These are phyloP conservation scores for Metarhizium guizhouense DNA, from an alignment of 2,329 filamentous ascomycete genomes.

Conservation along the genomic window DNA sequence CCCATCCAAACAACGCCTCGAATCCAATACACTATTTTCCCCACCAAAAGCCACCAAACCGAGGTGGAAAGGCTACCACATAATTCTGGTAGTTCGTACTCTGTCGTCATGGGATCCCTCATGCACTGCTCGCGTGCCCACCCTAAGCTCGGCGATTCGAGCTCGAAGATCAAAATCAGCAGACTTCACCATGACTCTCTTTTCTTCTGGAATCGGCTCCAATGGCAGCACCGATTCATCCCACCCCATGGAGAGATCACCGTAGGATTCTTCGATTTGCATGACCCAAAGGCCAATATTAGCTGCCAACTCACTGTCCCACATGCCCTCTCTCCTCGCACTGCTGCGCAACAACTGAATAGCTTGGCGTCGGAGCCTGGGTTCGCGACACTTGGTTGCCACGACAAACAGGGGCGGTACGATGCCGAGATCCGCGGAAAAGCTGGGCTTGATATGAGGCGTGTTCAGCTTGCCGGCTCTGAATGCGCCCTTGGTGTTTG, in stretches of 20 bases:
- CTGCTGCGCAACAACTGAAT: slow-evolving; percentile 52
- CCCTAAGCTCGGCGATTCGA: slow-evolving; percentile 38
- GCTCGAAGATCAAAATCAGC: slow-evolving; percentile 49
- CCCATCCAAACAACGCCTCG: not conserved
- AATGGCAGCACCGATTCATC: slow-evolving; percentile 3
- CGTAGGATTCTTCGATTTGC: slow-evolving; percentile 42
- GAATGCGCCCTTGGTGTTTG: slow-evolving; percentile 23
- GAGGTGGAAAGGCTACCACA: slow-evolving; percentile 28
- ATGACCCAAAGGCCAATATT: slow-evolving; percentile 48
- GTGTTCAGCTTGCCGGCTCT: slow-evolving; percentile 34
- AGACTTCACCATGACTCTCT: slow-evolving; percentile 45
- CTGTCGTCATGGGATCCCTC: slow-evolving; percentile 37
- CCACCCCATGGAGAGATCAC: not conserved
- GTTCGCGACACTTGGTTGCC: slow-evolving; percentile 57
- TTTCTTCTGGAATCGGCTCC: slow-evolving; percentile 38
- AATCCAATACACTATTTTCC: not conserved
- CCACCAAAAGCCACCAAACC: not conserved
- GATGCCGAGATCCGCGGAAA: slow-evolving; percentile 56
- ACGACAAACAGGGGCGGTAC: slow-evolving; percentile 56
- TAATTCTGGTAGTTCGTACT: slow-evolving; percentile 34
- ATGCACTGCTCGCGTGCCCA: slow-evolving; percentile 44
- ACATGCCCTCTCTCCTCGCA: slow-evolving; percentile 58
- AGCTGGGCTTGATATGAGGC: slow-evolving; percentile 49
- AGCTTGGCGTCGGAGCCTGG: slow-evolving; percentile 46
- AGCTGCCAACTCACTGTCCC: slow-evolving; percentile 54